Percentiles rank a stretch among this genome's conserved stretches.
Conservation (phyloP, 257 asterid genomes). For the Salvia hispanica region DNA sequence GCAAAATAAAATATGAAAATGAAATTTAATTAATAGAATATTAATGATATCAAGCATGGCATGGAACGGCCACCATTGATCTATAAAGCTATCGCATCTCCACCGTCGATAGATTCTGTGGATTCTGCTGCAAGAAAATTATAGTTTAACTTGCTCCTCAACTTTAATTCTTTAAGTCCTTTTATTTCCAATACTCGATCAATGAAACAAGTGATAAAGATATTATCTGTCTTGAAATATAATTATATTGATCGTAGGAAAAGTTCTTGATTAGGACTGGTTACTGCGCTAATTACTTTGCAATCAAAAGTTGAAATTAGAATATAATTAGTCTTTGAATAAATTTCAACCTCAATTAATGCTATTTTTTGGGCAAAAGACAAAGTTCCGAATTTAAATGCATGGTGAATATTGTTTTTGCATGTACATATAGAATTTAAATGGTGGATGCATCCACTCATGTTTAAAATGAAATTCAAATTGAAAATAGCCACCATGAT, state of each 20-base stretch:
- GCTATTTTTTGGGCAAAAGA: too few species aligned
- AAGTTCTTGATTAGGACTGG: slow-evolving; percentile 3
- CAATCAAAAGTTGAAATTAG: not conserved
- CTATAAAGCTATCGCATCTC: not conserved
- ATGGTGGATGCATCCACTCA: too few species aligned
- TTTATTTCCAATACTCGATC: slow-evolving; percentile 2
- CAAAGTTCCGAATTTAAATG: too few species aligned
- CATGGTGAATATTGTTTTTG: too few species aligned
- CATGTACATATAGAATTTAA: too few species aligned
- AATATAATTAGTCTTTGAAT: too few species aligned
- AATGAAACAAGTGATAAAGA: not conserved
- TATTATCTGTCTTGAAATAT: not conserved
- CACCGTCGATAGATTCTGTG: not conserved
- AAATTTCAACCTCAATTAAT: too few species aligned
- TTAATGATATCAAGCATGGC: not conserved
- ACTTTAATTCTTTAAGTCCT: not conserved
- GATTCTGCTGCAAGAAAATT: too few species aligned
- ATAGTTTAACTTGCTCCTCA: not conserved
- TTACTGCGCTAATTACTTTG: not conserved
- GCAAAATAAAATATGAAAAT: too few species aligned
- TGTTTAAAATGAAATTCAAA: too few species aligned
- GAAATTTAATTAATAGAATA: too few species aligned
- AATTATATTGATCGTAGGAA: not conserved
- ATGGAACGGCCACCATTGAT: slow-evolving; percentile 19
- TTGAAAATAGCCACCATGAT: too few species aligned